A percentile compares a stretch with the other conserved stretches of the same genome.
Evolutionary conservation across 768 basidiomycete genomes (phyloP).

Genomic region (Dentipellis fragilis): DNA sequence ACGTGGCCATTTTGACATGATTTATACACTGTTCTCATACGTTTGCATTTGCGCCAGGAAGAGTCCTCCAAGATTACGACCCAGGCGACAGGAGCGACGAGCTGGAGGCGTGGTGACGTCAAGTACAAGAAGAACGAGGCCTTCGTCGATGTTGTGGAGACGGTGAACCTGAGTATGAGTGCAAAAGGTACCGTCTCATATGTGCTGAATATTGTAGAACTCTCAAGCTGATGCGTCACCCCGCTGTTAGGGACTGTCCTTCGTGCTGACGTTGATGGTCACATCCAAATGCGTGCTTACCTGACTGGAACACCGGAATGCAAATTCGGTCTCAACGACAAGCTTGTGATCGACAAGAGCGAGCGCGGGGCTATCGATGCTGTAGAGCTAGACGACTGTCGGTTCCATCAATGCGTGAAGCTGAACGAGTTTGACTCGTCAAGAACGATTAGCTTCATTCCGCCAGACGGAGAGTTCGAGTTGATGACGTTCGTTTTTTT

Average conservation of each 20-base stretch:
- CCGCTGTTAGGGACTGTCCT: slow-evolving; percentile 60
- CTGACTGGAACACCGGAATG: slow-evolving; percentile 95
- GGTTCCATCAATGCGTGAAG: slow-evolving; percentile 97
- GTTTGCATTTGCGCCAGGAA: slow-evolving; percentile 44
- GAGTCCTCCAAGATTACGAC: slow-evolving; percentile 95
- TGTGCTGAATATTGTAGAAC: neutral
- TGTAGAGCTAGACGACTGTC: slow-evolving; percentile 95
- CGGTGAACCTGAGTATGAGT: slow-evolving; percentile 93
- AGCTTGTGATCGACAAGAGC: slow-evolving; percentile 90
- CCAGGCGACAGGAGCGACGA: slow-evolving; percentile 94
- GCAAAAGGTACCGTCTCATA: slow-evolving; percentile 61
- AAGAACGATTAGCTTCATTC: slow-evolving; percentile 92
- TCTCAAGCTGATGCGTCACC: neutral
- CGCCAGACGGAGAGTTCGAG: slow-evolving; percentile 98
- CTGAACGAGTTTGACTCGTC: slow-evolving; percentile 90
- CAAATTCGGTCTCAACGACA: slow-evolving; percentile 98
- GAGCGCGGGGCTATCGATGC: slow-evolving; percentile 51
- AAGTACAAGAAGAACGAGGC: slow-evolving; percentile 99
- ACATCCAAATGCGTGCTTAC: slow-evolving; percentile 97
- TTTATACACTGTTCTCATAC: neutral
- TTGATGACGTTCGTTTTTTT: slow-evolving; percentile 69
- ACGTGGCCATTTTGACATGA: slow-evolving; percentile 15
- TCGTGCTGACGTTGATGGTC: slow-evolving; percentile 95
- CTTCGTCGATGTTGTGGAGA: slow-evolving; percentile 99
- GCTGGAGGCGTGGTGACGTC: slow-evolving; percentile 91